phyloP scores from a whole-genome alignment of 1,284 basidiomycete genomes.

The Cryptococcus sp. region DNA sequence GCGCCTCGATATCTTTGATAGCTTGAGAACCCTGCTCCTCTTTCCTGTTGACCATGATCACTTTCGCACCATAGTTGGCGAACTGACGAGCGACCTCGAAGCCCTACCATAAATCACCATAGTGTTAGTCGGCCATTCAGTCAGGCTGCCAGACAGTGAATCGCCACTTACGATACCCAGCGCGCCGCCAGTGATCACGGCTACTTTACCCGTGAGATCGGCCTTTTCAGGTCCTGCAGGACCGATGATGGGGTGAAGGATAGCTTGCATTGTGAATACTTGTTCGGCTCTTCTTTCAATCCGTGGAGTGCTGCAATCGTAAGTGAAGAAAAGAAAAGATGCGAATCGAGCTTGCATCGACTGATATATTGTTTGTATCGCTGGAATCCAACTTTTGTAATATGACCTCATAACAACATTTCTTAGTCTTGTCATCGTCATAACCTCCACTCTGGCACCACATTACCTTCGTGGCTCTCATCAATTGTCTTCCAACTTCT shows the following conservation, averaged over 20 bases:
- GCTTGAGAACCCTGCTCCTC: conserved; percentile 55
- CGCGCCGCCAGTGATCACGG: conserved; percentile 57
- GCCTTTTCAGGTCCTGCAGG: conserved; percentile 37
- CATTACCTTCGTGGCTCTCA: too few relatives aligned
- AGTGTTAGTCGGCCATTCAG: background rate
- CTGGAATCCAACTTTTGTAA: too few relatives aligned
- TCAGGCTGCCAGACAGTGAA: background rate
- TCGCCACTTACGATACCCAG: conserved; percentile 46
- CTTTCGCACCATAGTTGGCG: conserved; percentile 45
- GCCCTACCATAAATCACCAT: conserved; percentile 13
- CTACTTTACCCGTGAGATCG: conserved; percentile 49
- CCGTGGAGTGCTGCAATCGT: background rate
- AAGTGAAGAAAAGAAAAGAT: background rate
- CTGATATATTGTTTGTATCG: too few relatives aligned
- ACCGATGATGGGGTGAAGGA: conserved; percentile 40
- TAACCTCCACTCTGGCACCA: too few relatives aligned
- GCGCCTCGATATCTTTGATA: conserved; percentile 50
- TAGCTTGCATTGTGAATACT: conserved; percentile 31
- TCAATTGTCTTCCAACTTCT: too few relatives aligned
- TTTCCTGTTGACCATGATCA: conserved; percentile 54
- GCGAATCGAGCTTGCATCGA: too few relatives aligned
- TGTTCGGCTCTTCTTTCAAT: background rate
- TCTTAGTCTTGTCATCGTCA: too few relatives aligned
- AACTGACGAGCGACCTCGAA: conserved; percentile 51
- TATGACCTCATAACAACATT: too few relatives aligned